phyloP scores from a whole-genome alignment of 108 stramenopile species.

The Ochromonas danica region DNA sequence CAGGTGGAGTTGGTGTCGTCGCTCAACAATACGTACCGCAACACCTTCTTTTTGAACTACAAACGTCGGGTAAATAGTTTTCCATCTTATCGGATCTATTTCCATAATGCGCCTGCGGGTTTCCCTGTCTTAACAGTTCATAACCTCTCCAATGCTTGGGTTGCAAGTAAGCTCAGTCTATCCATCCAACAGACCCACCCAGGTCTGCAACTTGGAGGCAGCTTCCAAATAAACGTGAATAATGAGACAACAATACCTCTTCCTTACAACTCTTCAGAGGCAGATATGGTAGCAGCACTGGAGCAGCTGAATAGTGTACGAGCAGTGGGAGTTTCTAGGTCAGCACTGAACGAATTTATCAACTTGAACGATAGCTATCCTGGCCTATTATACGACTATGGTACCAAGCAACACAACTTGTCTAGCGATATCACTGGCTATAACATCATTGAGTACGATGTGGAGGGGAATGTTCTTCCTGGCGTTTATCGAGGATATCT shows the following conservation, averaged over 20 bases:
- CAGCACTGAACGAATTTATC: too few species aligned
- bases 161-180: neutral
- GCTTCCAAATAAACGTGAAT: constrained; percentile 63
- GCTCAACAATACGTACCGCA: too few species aligned
- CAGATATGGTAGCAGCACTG: constrained; percentile 59
- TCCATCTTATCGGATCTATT: neutral
- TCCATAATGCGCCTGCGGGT: neutral
- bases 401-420: too few species aligned
- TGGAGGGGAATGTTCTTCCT: too few species aligned
- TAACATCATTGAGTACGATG: too few species aligned
- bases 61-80: neutral
- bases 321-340: constrained; percentile 57
- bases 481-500: constrained; percentile 67
- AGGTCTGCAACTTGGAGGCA: constrained; percentile 67
- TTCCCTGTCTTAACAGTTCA: neutral
- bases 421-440: neutral
- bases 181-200: constrained; percentile 40
- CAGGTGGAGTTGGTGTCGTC: neutral
- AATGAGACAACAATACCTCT: constrained; percentile 61
- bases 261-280: constrained; percentile 67
- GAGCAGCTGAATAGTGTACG: constrained; percentile 71
- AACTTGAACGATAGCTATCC: too few species aligned
- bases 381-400: too few species aligned
- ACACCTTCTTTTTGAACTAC: too few species aligned
- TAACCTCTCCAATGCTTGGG: neutral